phyloP scores from a whole-genome alignment of 2,329 filamentous ascomycete species.

The Cladosporium sp. region DNA sequence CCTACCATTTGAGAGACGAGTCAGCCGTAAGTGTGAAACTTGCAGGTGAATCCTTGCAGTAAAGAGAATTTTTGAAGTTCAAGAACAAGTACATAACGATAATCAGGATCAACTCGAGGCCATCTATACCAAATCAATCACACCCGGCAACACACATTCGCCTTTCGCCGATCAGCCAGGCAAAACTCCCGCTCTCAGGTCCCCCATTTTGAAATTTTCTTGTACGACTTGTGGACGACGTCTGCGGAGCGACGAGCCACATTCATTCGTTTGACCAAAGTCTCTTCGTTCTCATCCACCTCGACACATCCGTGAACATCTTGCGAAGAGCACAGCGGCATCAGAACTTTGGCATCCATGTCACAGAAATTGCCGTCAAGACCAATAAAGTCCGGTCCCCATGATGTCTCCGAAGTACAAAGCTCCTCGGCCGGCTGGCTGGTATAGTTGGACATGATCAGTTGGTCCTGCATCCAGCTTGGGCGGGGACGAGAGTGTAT shows the following conservation, averaged over 20 bases:
- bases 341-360: not conserved
- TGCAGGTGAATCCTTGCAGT: not conserved
- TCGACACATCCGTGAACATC: constrained; percentile 6
- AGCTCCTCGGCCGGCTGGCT: constrained; percentile 2
- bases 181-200: too few relatives aligned
- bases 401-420: constrained; percentile 1
- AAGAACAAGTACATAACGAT: not conserved
- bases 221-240: constrained; percentile 1
- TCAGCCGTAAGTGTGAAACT: not conserved
- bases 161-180: too few relatives aligned
- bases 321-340: not conserved
- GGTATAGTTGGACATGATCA: not conserved
- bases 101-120: too few relatives aligned
- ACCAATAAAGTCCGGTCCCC: constrained; percentile 12
- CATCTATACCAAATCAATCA: too few relatives aligned
- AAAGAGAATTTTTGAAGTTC: not conserved
- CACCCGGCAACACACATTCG: too few relatives aligned
- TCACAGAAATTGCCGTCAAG: constrained; percentile 8
- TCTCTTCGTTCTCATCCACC: not conserved
- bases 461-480: not conserved
- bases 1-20: not conserved
- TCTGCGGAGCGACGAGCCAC: not conserved
- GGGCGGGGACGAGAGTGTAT: not conserved
- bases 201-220: not conserved
- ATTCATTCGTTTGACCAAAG: not conserved